Evolutionary conservation across 495 filamentous ascomycete species (phyloP).

Genomic region (Daldinia childiae): DNA sequence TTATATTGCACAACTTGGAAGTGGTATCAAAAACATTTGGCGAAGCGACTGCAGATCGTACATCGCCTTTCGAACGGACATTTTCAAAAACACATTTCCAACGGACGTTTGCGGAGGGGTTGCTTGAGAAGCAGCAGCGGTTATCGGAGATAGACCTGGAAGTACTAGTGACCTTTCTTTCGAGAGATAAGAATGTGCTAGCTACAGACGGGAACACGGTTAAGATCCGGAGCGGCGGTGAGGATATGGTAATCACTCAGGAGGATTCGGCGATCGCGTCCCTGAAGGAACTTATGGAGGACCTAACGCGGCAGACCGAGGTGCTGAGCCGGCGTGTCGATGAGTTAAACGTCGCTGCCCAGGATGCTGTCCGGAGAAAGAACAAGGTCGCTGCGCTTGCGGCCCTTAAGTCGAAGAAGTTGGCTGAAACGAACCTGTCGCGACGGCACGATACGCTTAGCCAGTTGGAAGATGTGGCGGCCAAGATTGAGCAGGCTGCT

Average conservation of each 20-base stretch:
- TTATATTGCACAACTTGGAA: slow-evolving; percentile 69
- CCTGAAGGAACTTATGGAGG: slow-evolving; percentile 72
- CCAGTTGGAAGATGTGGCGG: slow-evolving; percentile 85
- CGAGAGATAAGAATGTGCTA: slow-evolving; percentile 71
- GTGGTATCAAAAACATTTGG: slow-evolving; percentile 58
- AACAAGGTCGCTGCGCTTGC: slow-evolving; percentile 78
- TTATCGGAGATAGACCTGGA: slow-evolving; percentile 73
- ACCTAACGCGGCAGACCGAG: slow-evolving; percentile 66
- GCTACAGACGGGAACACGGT: slow-evolving; percentile 76
- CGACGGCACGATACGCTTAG: slow-evolving; percentile 72
- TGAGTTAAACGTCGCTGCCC: slow-evolving; percentile 68
- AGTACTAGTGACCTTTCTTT: slow-evolving; percentile 75
- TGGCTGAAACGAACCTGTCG: slow-evolving; percentile 74
- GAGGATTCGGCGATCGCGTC: slow-evolving; percentile 84
- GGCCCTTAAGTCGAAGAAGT: slow-evolving; percentile 83
- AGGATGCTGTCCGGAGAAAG: slow-evolving; percentile 71
- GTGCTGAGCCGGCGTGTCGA: slow-evolving; percentile 63
- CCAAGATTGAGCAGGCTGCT: slow-evolving; percentile 82
- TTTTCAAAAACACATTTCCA: slow-evolving; percentile 73
- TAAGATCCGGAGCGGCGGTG: slow-evolving; percentile 69
- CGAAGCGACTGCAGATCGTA: slow-evolving; percentile 56
- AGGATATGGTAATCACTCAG: slow-evolving; percentile 64
- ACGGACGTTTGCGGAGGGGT: slow-evolving; percentile 62
- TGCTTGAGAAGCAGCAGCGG: slow-evolving; percentile 58
- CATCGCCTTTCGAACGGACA: slow-evolving; percentile 67